Base-by-base conservation (phyloP, 1,284 basidiomycete genomes). In the Ganoderma resinaceum region DNA sequence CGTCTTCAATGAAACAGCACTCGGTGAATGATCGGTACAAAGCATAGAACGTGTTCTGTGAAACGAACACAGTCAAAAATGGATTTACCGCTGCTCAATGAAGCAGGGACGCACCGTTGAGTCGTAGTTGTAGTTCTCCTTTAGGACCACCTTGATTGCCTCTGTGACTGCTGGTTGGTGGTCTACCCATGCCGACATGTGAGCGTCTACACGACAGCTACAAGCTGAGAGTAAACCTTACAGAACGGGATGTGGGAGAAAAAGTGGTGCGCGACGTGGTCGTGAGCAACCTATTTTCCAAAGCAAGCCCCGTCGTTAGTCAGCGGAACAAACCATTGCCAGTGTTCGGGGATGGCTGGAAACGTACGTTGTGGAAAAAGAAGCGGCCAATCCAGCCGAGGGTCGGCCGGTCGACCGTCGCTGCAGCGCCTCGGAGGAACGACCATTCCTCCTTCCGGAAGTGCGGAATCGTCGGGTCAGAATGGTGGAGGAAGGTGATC, bases 1-100 rank as follows among this genome's bases (percentile, higher is more conserved):
- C 87, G 73, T 93, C 90, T 76, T 94, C 92, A 67, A 94, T 86
- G 81, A 91, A 93, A 76, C 81, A 55, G 73, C 78, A 84, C 62
- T 85, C 77, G 35, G 81, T 82, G 73, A 80, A 80, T 18, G 80
- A 80, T 35, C 79, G 77, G 73, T 78, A 81, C 38, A 81, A 74
- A 11, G 79, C 79, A 61, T 77, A 76, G 73, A 80, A 78, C 38
- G 76, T 74, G 72, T 78, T 76, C 78, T 79, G 73, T 49, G 7
- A 62, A 38, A 7, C 62, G 31, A 60, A 42, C 58, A 20, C 35
- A 40, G 58, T 40, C 58, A 60, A 23, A 37, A 26, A 31, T 59
- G 20, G 20, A 59, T 37, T 23, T 38, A 37, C 31, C n/a, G 20
- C n/a, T 35, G 33, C 35, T 38, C 57, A 14, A 52, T 26, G 26